Base-by-base conservation (phyloP, 495 filamentous ascomycete species). In the Aspergillus coremiiformis region DNA sequence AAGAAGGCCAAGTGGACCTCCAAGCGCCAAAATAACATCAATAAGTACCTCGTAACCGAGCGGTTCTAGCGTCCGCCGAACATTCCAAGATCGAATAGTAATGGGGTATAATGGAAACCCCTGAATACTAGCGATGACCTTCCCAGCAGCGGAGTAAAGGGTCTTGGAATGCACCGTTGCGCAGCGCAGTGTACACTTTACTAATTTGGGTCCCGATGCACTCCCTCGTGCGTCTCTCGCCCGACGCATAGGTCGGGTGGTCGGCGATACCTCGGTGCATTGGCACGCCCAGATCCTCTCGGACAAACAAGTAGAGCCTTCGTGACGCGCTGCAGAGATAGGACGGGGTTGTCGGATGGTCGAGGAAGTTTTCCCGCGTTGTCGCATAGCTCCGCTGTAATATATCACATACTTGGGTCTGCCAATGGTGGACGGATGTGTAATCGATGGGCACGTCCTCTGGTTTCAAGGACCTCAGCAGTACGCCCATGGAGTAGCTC, bases 121-220 rank as follows among this genome's bases (percentile, higher is more conserved):
- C n/a, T n/a, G 12, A 8, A 41, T 17, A 20, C 8, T 10, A 19
- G 4, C 37, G 37, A 21, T 17, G 37, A 20, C 8, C 47, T 24
- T 39, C 39, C 81, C 78, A 65, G 83, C 82, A 42, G 69, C 63
- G 47, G 74, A 75, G 14, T 52, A 59, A 11, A 85, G 49, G 45
- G 6, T 50, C 47, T 39, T 29, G 42, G 11, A 63, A 47, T 20
- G 49, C 49, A 2, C 57, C 61, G 32, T 51, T 48, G 11, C 54
- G 33, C 12, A 63, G 42, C 9, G 57, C 57, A n/a, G 49, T 41
- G 52, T 63, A 63, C n/a, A 63, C 41, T 12, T 53, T 56, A 6
- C 49, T 51, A 22, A 63, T 56, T n/a, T 56, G 52, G 26, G 57
- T 58, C 17, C 61, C 61, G 29, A 63, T 63, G 17, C 37, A 41